Percentiles rank a stretch among this genome's conserved stretches.
These are phyloP conservation scores for Phytophthora sp. DNA, from an alignment of 352 stramenopile genomes.

Conservation along the genomic window DNA sequence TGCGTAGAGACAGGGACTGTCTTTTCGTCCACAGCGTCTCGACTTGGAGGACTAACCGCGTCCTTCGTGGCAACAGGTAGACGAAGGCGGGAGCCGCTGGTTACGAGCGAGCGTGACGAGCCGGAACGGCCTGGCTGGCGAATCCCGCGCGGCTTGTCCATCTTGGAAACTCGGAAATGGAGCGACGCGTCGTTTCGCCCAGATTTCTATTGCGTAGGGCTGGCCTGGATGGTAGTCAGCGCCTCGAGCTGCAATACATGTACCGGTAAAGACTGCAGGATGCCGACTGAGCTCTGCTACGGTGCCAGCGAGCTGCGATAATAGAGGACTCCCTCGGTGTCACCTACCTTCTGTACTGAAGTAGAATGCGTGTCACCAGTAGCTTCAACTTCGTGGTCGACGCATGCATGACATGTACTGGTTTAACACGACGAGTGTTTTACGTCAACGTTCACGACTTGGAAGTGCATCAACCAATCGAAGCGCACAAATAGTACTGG, in stretches of 20 bases:
- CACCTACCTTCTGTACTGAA: too few species aligned
- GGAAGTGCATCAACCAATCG: too few species aligned
- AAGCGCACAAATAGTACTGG: too few species aligned
- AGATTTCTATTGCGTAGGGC: conserved; percentile 10
- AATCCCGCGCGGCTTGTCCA: conserved; percentile 20
- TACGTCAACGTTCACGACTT: conserved; percentile 19
- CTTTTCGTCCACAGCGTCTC: not conserved
- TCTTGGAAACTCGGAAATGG: not conserved
- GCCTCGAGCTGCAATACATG: too few species aligned
- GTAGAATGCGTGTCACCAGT: too few species aligned
- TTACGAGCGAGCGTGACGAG: conserved; percentile 1
- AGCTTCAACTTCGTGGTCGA: not conserved
- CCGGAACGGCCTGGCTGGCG: not conserved
- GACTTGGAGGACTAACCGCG: not conserved
- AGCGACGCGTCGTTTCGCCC: conserved; percentile 10
- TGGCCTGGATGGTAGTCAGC: not conserved
- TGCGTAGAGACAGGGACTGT: not conserved
- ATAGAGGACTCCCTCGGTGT: too few species aligned
- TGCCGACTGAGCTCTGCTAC: too few species aligned
- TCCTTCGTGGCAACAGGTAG: not conserved
- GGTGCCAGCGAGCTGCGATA: too few species aligned
- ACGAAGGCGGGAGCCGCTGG: conserved; percentile 6
- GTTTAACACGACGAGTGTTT: not conserved
- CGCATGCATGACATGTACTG: too few species aligned
- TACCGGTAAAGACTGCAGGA: too few species aligned